These are phyloP conservation scores for Meyerozyma smithsonii DNA, from an alignment of 1,139 yeast genomes.

Conservation along the genomic window DNA sequence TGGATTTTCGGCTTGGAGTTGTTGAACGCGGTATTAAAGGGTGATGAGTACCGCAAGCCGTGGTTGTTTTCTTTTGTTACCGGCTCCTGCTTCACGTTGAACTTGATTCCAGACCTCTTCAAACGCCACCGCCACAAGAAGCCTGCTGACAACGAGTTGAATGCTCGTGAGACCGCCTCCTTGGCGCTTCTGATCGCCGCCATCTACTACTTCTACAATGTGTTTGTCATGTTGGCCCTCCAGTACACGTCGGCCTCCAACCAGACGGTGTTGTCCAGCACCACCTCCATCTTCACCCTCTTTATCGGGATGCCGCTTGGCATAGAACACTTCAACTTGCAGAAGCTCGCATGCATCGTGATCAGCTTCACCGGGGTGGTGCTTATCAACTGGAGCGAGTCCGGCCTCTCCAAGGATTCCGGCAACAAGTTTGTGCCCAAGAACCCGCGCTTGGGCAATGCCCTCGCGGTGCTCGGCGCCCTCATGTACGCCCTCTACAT, in stretches of 20 bases:
- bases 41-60: constrained; percentile 45
- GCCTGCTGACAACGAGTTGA: constrained; percentile 16
- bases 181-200: constrained; percentile 38
- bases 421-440: constrained; percentile 28
- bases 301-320: constrained; percentile 35
- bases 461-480: constrained; percentile 43
- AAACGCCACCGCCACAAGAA: constrained; percentile 1
- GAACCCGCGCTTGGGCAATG: constrained; percentile 42
- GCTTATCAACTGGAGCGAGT: constrained; percentile 40
- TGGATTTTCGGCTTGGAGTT: constrained; percentile 50
- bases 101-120: constrained; percentile 36
- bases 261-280: constrained; percentile 47
- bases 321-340: constrained; percentile 39
- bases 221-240: constrained; percentile 36
- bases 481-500: constrained; percentile 44
- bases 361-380: constrained; percentile 44
- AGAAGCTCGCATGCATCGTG: constrained; percentile 40
- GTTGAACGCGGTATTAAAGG: constrained; percentile 45
- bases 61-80: constrained; percentile 41
- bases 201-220: constrained; percentile 40
- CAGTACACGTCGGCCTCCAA: constrained; percentile 51
- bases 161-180: constrained; percentile 24
- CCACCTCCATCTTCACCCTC: constrained; percentile 49
- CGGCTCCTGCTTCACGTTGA: constrained; percentile 42
- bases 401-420: constrained; percentile 12